Conservation (phyloP, 306 rosid species). For the Crotalaria pallida region DNA sequence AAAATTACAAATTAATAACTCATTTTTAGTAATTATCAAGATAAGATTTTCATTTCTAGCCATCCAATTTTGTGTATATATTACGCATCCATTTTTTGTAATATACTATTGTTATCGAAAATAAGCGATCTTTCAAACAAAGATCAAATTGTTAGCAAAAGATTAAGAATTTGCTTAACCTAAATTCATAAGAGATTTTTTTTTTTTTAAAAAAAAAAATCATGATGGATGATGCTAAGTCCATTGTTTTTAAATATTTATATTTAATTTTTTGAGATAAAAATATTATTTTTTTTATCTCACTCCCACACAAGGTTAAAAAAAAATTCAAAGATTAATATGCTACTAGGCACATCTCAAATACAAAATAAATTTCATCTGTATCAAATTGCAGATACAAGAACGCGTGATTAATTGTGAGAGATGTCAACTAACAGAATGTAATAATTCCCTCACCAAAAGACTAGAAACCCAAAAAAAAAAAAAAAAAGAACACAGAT, state of each 20-base stretch:
- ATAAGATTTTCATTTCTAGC: not conserved
- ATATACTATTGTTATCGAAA: no score
- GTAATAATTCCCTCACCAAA: constrained; percentile 5
- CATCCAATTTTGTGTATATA: not conserved
- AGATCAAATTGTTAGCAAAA: no score
- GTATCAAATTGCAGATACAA: not conserved
- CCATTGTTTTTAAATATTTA: no score
- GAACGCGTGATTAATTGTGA: not conserved
- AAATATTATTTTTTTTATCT: no score
- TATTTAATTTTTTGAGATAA: no score
- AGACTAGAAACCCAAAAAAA: not conserved
- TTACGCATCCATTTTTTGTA: not conserved
- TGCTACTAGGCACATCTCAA: not conserved
- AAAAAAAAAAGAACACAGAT: constrained; percentile 15
- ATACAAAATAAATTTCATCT: not conserved
- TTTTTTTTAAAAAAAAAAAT: no score
- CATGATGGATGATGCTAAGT: no score
- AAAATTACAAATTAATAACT: no score
- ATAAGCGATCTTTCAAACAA: no score
- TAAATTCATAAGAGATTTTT: no score
- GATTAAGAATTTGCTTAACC: no score
- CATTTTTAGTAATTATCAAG: not conserved
- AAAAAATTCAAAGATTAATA: not conserved
- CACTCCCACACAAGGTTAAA: no score
- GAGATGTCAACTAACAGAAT: not conserved